These are phyloP conservation scores for Penicillium sp. DNA, from an alignment of 2,329 filamentous ascomycete genomes.

Conservation along the genomic window DNA sequence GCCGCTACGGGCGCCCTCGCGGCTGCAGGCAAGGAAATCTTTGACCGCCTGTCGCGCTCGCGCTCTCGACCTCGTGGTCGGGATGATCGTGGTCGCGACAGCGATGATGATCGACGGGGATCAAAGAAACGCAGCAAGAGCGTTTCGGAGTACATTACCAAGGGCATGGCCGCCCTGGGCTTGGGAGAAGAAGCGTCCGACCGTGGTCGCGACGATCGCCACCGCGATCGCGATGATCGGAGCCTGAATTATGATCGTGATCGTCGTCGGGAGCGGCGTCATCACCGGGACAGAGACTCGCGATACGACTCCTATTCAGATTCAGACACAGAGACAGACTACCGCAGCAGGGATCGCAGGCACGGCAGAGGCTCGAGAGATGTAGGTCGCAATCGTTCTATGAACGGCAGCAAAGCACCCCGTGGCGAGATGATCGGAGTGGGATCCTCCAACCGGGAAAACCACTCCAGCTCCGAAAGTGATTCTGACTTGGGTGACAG, in stretches of 20 bases:
- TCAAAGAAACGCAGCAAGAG: slow-evolving; percentile 51
- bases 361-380: slow-evolving; percentile 46
- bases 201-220: slow-evolving; percentile 32
- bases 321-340: slow-evolving; percentile 43
- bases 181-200: slow-evolving; percentile 36
- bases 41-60: slow-evolving; percentile 43
- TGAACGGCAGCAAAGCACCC: slow-evolving; percentile 28
- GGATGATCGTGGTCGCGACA: slow-evolving; percentile 32
- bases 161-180: slow-evolving; percentile 51
- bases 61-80: slow-evolving; percentile 47
- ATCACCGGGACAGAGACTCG: slow-evolving; percentile 33
- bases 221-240: slow-evolving; percentile 28
- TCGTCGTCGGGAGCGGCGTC: slow-evolving; percentile 33
- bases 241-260: slow-evolving; percentile 15
- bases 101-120: slow-evolving; percentile 52
- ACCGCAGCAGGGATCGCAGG: slow-evolving; percentile 37
- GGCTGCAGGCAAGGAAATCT: slow-evolving; percentile 53
- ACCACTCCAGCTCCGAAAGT: slow-evolving; percentile 37
- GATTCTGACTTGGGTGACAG: slow-evolving; percentile 60
- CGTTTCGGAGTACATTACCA: slow-evolving; percentile 49
- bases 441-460: slow-evolving; percentile 14
- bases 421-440: slow-evolving; percentile 18
- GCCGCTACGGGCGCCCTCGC: slow-evolving; percentile 51
- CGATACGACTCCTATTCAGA: slow-evolving; percentile 45
- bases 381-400: slow-evolving; percentile 47